Base-by-base conservation (phyloP, 805 yeast genomes). In the Starmerella gropengiesseri region DNA sequence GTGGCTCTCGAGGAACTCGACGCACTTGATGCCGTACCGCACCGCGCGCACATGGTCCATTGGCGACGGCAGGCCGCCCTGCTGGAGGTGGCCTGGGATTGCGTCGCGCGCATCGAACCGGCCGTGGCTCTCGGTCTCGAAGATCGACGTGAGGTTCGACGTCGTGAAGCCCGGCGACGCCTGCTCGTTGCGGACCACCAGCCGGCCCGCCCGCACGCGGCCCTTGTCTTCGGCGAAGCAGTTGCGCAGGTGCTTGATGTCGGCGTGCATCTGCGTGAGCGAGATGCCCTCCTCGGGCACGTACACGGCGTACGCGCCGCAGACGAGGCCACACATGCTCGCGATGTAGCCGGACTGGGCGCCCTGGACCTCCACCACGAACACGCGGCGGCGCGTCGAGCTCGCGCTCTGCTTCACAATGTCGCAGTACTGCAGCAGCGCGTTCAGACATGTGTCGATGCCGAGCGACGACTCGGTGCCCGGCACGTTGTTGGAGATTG, bases 301-400 rank as follows among this genome's bases (percentile, higher is more conserved):
- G 63, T 87, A 91, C 12, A 83, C 80, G 1, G 89, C 91, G 47
- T 81, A 78, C 3, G 97, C 95, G 45, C 98, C 98, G 32, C 87
- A 75, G 34, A 83, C 81, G 38, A 91, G 70, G 17, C 87, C 82
- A 16, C 86, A 78, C 61, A 70, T 78, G 4, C 94, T 76, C 5
- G 97, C 95, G 58, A 91, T 77, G 62, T 78, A 91, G 14, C 98
- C 99, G 12, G 91, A 81, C 60, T 85, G 81, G 43, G 98, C 98
- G 56, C 98, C 99, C 67, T 93, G 98, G 14, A 87, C 96, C 60
- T 91, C 98, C 50, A 91, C 91, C 30, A 91, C 95, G 61, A 91
- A 91, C 19, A 81, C 95, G 56, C 98, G 74, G 56, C 84, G 81
- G 68, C 98, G 77, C 3, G 95, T 75, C 14, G 98, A 84, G 17